phyloP scores from a whole-genome alignment of 768 basidiomycete genomes.

The Panaeolus papilionaceus region DNA sequence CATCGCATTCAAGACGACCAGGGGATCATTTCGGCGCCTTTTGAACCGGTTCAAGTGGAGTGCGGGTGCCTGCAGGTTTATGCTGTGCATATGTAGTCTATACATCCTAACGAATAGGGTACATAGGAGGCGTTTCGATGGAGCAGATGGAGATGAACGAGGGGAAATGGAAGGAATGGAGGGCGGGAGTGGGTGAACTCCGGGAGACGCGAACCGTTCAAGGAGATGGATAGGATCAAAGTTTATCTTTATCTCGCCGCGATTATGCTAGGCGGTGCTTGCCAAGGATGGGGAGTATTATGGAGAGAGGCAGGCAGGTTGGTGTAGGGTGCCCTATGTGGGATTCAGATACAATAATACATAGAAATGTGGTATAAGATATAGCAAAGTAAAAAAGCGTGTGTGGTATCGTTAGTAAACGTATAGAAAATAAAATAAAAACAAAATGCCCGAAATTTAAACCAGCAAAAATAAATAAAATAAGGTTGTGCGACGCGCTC shows the following conservation, averaged over 20 bases:
- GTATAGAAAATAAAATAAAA: not conserved
- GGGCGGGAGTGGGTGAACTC: not conserved
- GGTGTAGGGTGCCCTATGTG: no score
- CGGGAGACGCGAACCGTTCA: no score
- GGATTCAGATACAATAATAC: not conserved
- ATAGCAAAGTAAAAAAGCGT: not conserved
- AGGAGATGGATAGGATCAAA: no score
- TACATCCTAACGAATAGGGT: no score
- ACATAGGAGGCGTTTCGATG: not conserved
- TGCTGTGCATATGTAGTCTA: no score
- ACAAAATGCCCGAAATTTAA: not conserved
- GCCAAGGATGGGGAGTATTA: not conserved
- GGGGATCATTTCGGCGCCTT: not conserved
- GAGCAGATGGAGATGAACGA: not conserved
- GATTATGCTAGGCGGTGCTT: not conserved
- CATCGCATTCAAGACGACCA: not conserved
- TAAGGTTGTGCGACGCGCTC: not conserved
- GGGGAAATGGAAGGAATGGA: not conserved
- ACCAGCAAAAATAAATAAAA: not conserved
- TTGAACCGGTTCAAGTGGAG: not conserved
- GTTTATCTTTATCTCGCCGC: not conserved
- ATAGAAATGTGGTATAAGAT: not conserved
- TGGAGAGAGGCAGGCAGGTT: not conserved
- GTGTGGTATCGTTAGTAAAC: constrained; percentile 4
- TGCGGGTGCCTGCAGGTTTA: not conserved